Base-by-base conservation (phyloP, 371 early-diverging fungal genomes). In the Mortierella sp. region DNA sequence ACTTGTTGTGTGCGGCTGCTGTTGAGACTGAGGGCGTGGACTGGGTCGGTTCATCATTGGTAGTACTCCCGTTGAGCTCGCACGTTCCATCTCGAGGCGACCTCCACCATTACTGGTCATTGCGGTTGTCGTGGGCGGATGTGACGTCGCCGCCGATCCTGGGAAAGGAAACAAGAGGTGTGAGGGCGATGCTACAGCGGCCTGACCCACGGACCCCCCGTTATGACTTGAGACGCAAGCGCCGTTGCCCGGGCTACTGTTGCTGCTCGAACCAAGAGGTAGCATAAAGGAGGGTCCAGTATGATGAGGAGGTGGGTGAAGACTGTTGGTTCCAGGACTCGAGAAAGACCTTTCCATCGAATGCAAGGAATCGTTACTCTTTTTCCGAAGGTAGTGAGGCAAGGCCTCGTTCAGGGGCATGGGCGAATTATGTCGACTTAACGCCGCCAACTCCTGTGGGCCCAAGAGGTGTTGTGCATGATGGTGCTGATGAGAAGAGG, bases 321-420 rank as follows among this genome's bases (percentile, higher is more conserved):
- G 65, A 16, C 63, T n/a, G 28, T 70, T 31, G 21, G 63, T 50
- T 31, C 78, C 78, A n/a, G 86, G 77, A 77, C 72, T 85, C n/a
- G 86, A 85, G 8, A 81, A 70, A 6, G 86, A 85, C n/a, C 86
- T 77, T n/a, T 85, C 86, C 86, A 85, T 82, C 5, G 80, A 21
- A 21, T 79, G 74, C 58, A 80, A 44, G 1, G 80, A 48, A 3
- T 80, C 85, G 2, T 6, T 72, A 19, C 70, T 60, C 70, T 72
- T 76, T 54, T 75, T 70, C 52, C 85, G 80, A 19, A 85, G 73
- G 77, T 82, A 85, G 24, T 31, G 77, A 1, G 86, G 86, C 13
- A 85, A 26, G 11, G 80, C 82, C 45, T 85, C 86, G 24, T 77
- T 82, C 58, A 85, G 13, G 14, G 81, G 78, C 86, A 85, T 80